Evolutionary conservation across 1,139 yeast genomes (phyloP), one percentile per base, ranked within the genome.

Genomic region (Candida sanyaensis): DNA sequence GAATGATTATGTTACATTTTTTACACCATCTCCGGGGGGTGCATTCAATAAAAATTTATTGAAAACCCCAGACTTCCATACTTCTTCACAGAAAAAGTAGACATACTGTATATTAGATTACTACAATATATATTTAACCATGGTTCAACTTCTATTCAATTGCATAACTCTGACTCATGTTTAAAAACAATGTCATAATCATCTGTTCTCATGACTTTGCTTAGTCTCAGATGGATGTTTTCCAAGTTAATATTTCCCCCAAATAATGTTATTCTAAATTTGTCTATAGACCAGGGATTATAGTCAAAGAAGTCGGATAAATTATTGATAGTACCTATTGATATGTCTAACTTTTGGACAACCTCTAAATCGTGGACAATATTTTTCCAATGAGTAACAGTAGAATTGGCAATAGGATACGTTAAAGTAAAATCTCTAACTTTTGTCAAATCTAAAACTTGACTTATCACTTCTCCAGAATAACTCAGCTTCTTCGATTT

Each of bases 1-100:
- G 83, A 85, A 83, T 59, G 96, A 88, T 61, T 88, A 88, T 62
- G 87, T 89, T 41, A 86, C 86, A 61, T 81, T 85, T 57, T 83
- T 85, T 59, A 83, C 90, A 1, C 95, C 95, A 4, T 83, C 89
- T 5, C 93, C 93, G 0, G 77, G 78, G 1, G 66, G 68, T 12
- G 69, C 66, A n/a, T 48, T 52, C 24, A 59, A 56, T 46, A 66
- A 66, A 43, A 68, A 66, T 50, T 64, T 73, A 47, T 59, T 73
- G 50, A 69, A 69, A 47, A 74, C 80, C 4, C 79, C 80, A 0
- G 80, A 75, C 57, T 72, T 73, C 53, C 70, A 71, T 53, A 61
- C 62, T 45, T 57, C 69, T 46, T 56, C 30, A n/a, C 43, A 32
- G 28, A 41, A 41, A 41, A 41, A 41, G 37, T 41, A 24, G 28